Evolutionary conservation across 805 yeast species (phyloP).

Genomic region (Cyberlindnera mississippiensis): DNA sequence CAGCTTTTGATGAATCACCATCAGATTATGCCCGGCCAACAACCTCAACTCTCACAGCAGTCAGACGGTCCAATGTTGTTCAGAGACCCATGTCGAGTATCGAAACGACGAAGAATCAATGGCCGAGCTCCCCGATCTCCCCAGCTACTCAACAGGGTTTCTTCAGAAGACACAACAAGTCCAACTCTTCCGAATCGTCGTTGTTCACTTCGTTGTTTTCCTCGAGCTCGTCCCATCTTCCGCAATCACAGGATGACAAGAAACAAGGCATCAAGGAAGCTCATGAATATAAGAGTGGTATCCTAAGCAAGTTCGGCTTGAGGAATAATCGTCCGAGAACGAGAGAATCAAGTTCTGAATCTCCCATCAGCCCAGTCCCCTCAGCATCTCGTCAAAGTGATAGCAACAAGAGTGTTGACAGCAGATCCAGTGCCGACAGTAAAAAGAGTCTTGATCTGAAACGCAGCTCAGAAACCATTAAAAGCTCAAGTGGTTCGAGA

Average conservation of each 20-base stretch:
- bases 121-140: conserved; percentile 34
- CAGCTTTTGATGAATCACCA: conserved; percentile 19
- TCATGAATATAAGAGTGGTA: conserved; percentile 17
- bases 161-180: conserved; percentile 60
- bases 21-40: conserved; percentile 1
- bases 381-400: conserved; percentile 5
- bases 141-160: conserved; percentile 38
- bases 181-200: conserved; percentile 58
- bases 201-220: conserved; percentile 36
- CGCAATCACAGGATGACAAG: conserved; percentile 19
- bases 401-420: conserved; percentile 2
- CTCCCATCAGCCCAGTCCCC: conserved; percentile 20
- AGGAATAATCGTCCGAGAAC: conserved; percentile 15
- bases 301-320: conserved; percentile 23
- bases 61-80: conserved; percentile 2
- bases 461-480: conserved; percentile 3
- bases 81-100: conserved; percentile 36
- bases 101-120: conserved; percentile 25
- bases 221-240: conserved; percentile 30
- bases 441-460: conserved; percentile 7
- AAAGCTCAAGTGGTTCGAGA: conserved; percentile 6
- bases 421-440: conserved; percentile 10
- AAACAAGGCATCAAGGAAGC: conserved; percentile 8
- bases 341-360: conserved; percentile 13
- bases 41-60: neutral